These are phyloP conservation scores for Echites panduratus DNA, from an alignment of 257 asterid genomes.

Conservation along the genomic window DNA sequence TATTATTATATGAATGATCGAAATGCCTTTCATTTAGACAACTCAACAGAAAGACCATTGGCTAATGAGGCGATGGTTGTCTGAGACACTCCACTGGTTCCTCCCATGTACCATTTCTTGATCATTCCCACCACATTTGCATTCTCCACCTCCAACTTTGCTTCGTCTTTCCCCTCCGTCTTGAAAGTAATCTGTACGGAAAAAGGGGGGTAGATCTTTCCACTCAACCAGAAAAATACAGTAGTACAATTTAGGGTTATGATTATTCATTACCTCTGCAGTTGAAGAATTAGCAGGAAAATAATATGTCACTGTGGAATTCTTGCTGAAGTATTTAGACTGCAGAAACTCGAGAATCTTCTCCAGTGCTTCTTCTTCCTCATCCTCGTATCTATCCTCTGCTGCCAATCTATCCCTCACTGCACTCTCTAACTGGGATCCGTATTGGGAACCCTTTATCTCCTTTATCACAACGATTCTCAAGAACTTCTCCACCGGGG, in stretches of 20 bases:
- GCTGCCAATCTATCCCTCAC: constrained; percentile 79
- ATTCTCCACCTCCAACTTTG: constrained; percentile 60
- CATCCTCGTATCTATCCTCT: constrained; percentile 69
- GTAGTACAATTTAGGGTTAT: no score
- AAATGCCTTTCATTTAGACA: constrained; percentile 17
- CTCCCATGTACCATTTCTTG: constrained; percentile 82
- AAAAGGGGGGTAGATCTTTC: no score
- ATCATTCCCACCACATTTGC: constrained; percentile 70
- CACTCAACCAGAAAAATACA: no score
- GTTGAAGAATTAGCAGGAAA: constrained; percentile 47
- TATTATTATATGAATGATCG: neutral
- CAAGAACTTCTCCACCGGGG: constrained; percentile 58
- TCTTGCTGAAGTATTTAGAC: constrained; percentile 58
- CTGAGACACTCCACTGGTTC: constrained; percentile 58
- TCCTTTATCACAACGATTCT: constrained; percentile 90
- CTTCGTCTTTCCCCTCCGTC: constrained; percentile 52
- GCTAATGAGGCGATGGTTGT: constrained; percentile 68
- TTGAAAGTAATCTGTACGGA: constrained; percentile 44
- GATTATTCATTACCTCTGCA: constrained; percentile 33
- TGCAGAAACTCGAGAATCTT: constrained; percentile 56
- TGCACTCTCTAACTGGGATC: constrained; percentile 66
- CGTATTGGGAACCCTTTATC: constrained; percentile 93
- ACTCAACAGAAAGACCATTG: constrained; percentile 29
- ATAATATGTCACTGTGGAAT: constrained; percentile 46
- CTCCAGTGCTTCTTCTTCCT: constrained; percentile 74